Conservation (phyloP, 306 rosid genomes). For the Nissolia schottii region DNA sequence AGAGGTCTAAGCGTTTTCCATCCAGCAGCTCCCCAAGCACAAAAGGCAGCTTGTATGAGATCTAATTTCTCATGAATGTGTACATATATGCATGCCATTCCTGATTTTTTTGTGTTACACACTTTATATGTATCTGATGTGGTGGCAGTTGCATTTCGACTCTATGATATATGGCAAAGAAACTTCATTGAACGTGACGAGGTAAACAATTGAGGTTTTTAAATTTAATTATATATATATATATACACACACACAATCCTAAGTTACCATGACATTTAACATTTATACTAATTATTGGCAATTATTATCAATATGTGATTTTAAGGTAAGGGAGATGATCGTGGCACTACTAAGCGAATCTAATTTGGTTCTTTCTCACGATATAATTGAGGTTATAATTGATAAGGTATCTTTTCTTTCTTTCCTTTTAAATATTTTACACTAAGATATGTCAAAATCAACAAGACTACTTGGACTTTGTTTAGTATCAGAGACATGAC, state of each 20-base stretch:
- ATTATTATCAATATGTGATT: no score
- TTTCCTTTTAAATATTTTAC: background rate
- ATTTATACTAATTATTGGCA: no score
- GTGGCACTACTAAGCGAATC: slow-evolving; percentile 51
- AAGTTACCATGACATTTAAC: no score
- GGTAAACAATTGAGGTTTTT: slow-evolving; percentile 26
- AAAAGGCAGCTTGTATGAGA: slow-evolving; percentile 44
- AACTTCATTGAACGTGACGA: slow-evolving; percentile 50
- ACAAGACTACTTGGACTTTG: background rate
- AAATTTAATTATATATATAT: no score
- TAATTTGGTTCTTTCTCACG: slow-evolving; percentile 43
- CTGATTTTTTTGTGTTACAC: background rate
- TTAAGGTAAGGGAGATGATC: slow-evolving; percentile 56
- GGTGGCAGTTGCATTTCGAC: slow-evolving; percentile 53
- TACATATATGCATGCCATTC: background rate
- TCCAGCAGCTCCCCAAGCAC: slow-evolving; percentile 44
- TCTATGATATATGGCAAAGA: slow-evolving; percentile 43
- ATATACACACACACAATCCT: no score
- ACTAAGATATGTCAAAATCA: background rate
- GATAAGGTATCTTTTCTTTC: slow-evolving; percentile 30
- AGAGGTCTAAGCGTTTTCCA: slow-evolving; percentile 54
- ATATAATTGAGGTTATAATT: slow-evolving; percentile 44
- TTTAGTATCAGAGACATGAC: no score
- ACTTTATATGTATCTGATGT: slow-evolving; percentile 1
- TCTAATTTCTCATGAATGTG: background rate